Conservation (phyloP, 371 early-diverging fungal species). For the Mucor mucedo region DNA sequence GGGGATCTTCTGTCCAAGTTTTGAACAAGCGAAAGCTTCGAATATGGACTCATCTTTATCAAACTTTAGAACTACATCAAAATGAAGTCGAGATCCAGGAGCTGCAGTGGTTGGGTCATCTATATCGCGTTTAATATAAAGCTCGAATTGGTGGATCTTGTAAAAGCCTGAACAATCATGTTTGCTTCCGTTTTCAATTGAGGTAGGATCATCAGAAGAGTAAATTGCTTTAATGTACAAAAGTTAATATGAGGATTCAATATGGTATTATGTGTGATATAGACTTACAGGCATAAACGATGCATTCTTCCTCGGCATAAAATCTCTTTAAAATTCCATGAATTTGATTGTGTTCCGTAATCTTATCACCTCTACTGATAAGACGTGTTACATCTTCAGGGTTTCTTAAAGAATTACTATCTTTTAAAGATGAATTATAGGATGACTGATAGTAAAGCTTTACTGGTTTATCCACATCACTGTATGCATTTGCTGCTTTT, state of each 20-base stretch:
- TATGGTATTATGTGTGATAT: too few species aligned
- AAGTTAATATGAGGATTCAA: too few species aligned
- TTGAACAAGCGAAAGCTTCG: slow-evolving; percentile 3
- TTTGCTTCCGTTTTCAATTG: neutral
- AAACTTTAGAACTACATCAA: slow-evolving; percentile 1
- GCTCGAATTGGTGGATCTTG: slow-evolving; percentile 22
- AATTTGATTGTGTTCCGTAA: slow-evolving; percentile 8
- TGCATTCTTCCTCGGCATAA: slow-evolving; percentile 20
- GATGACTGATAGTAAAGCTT: slow-evolving; percentile 4
- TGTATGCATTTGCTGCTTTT: too few species aligned
- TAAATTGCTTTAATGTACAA: slow-evolving; percentile 12
- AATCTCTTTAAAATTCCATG: slow-evolving; percentile 12
- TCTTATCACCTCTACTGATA: slow-evolving; percentile 3
- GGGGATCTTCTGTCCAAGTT: too few species aligned
- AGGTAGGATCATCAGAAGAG: neutral
- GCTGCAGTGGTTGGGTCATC: slow-evolving; percentile 3
- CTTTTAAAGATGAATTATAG: neutral
- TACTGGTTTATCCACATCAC: neutral
- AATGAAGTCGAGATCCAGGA: neutral
- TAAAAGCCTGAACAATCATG: neutral
- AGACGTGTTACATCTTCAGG: neutral
- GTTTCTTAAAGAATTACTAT: neutral
- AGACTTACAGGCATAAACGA: slow-evolving; percentile 23
- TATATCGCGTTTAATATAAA: slow-evolving; percentile 5
- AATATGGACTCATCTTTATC: slow-evolving; percentile 14